Percentiles rank a stretch among this genome's conserved stretches.
phyloP scores from a whole-genome alignment of 2,329 filamentous ascomycete genomes.

The Colletotrichum shisoi region DNA sequence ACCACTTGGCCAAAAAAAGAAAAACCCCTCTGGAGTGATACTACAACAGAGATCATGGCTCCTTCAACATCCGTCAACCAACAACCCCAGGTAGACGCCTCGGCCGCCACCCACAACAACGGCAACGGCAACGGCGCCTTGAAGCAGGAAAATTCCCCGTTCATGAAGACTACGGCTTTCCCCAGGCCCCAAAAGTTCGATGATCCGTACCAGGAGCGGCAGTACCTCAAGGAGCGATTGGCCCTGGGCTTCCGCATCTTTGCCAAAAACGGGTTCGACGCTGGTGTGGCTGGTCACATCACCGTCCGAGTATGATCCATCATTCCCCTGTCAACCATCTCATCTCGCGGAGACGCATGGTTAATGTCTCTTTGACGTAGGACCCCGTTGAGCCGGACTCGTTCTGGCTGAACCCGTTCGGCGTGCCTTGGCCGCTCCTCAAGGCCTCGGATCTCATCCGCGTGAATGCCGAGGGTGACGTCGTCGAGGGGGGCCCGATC shows the following conservation, averaged over 20 bases:
- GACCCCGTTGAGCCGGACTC: slow-evolving; percentile 67
- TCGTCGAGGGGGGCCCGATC: slow-evolving; percentile 66
- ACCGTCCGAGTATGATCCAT: slow-evolving; percentile 55
- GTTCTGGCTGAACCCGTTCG: slow-evolving; percentile 75
- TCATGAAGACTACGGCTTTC: slow-evolving; percentile 2
- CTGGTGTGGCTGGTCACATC: slow-evolving; percentile 72
- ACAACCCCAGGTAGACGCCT: slow-evolving; percentile 14
- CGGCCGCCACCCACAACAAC: slow-evolving; percentile 8
- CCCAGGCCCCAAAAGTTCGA: slow-evolving; percentile 39
- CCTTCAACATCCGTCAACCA: slow-evolving; percentile 21
- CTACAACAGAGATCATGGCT: slow-evolving; percentile 7
- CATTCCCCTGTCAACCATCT: too few relatives aligned
- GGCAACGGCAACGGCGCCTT: slow-evolving; percentile 19
- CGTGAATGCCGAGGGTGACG: slow-evolving; percentile 66
- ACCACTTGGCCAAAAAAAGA: too few relatives aligned
- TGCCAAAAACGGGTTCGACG: slow-evolving; percentile 64
- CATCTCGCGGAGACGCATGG: neutral
- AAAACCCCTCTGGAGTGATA: neutral
- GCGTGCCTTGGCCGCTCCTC: slow-evolving; percentile 68
- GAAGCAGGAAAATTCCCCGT: slow-evolving; percentile 4
- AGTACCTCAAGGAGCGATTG: slow-evolving; percentile 63
- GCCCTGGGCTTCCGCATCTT: slow-evolving; percentile 66
- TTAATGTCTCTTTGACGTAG: neutral
- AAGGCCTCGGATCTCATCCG: slow-evolving; percentile 73
- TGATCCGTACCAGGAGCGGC: slow-evolving; percentile 53